Evolutionary conservation across 305 asterid genomes (phyloP), one percentile per base, ranked within the genome.

Genomic region (Salvia sclarea): DNA sequence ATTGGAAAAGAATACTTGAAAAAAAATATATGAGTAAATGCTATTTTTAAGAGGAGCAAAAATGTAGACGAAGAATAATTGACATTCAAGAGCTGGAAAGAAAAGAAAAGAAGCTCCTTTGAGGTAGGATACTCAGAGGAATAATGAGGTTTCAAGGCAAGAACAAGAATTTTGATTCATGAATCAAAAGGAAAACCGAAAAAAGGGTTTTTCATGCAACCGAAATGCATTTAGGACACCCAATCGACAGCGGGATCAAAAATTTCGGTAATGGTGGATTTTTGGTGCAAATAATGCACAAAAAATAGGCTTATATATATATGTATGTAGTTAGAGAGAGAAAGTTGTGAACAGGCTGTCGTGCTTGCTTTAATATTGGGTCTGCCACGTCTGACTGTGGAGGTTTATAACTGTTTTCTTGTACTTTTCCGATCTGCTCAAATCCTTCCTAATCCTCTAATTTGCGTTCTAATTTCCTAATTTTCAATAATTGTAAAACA

Each of bases 71-170:
- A 71, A 53, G 79, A 76, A 81, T 71, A 72, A 69, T 62, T 57
- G 65, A 49, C 62, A 78, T 69, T 75, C 67, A 49, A 66, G 49
- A 38, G 70, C 70, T 47, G 43, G 56, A 64, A 68, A 52, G 71
- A 11, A 70, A 73, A 78, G 88, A 75, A 83, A 82, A 35, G 81
- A 74, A 84, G 83, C 70, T 79, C 70, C 25, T 80, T 67, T 58
- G n/a, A 10, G 52, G 54, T 49, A 38, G 28, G 54, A 45, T 63
- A 72, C 58, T 0, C 10, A 30, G 70, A 60, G 55, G 76, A 52
- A 78, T 72, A 70, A 59, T 37, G 64, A 64, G 63, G 16, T 18
- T 24, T 70, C 44, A 75, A 75, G 79, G 58, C 54, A 24, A 6
- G 60, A 18, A 2, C n/a, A 81, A 50, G 78, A 71, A 70, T 57